Conservation (phyloP, 768 basidiomycete species). For the Pisolithus microcarpus region DNA sequence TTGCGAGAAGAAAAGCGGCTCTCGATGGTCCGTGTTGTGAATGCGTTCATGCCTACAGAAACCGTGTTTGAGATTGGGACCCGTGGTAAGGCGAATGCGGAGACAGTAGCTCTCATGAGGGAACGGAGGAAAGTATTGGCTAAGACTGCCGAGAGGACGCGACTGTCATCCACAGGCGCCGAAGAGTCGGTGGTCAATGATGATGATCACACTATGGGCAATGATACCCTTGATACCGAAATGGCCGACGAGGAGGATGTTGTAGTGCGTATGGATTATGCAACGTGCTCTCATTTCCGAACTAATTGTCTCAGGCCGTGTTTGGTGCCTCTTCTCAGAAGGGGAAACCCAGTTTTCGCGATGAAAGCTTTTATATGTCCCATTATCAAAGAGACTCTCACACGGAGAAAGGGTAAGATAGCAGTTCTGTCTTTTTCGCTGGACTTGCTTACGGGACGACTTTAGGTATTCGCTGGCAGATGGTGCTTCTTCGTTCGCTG, state of each 20-base stretch:
- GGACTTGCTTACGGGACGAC: not conserved
- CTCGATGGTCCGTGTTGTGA: slow-evolving; percentile 64
- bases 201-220: slow-evolving; percentile 24
- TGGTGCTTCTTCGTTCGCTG: slow-evolving; percentile 78
- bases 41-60: slow-evolving; percentile 76
- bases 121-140: slow-evolving; percentile 71
- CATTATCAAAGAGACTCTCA: slow-evolving; percentile 82
- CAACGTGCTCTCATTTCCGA: not conserved
- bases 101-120: slow-evolving; percentile 76
- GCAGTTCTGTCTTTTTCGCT: not conserved
- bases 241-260: slow-evolving; percentile 80
- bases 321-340: slow-evolving; percentile 48
- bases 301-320: slow-evolving; percentile 43
- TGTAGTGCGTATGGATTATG: slow-evolving; percentile 38
- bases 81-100: slow-evolving; percentile 52
- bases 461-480: slow-evolving; percentile 81
- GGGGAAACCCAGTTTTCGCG: slow-evolving; percentile 50
- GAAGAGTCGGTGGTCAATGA: slow-evolving; percentile 28
- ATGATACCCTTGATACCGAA: slow-evolving; percentile 35
- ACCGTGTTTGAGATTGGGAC: slow-evolving; percentile 88
- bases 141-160: slow-evolving; percentile 49
- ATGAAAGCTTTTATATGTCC: slow-evolving; percentile 86
- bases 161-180: slow-evolving; percentile 22
- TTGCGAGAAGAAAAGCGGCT: slow-evolving; percentile 42
- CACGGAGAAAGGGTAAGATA: slow-evolving; percentile 81